phyloP scores from a whole-genome alignment of 2,329 filamentous ascomycete genomes.

The Aspergillus candidus region DNA sequence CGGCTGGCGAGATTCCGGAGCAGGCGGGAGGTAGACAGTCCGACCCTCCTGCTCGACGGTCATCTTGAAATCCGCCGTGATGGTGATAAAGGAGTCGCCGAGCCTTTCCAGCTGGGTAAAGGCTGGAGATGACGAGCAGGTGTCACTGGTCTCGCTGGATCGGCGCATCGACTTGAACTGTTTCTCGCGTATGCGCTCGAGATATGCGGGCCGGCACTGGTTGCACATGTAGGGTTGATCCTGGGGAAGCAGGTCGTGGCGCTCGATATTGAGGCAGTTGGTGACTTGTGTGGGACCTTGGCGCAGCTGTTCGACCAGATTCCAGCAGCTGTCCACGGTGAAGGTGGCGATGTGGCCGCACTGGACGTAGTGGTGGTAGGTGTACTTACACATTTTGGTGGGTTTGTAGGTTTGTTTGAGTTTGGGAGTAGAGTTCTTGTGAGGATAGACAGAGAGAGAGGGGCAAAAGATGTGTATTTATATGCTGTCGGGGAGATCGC shows the following conservation, averaged over 20 bases:
- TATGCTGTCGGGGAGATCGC: too few relatives aligned
- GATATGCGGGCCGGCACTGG: conserved; percentile 12
- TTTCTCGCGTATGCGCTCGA: neutral
- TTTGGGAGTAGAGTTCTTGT: neutral
- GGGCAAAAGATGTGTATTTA: too few relatives aligned
- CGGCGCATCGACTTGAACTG: neutral
- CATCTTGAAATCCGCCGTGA: too few relatives aligned
- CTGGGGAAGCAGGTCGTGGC: conserved; percentile 10
- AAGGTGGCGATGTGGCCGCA: conserved; percentile 26
- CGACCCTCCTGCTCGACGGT: too few relatives aligned
- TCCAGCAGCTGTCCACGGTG: conserved; percentile 18
- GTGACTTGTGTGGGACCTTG: neutral
- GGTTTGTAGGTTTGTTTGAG: neutral
- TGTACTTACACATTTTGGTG: conserved; percentile 20
- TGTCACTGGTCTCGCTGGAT: neutral
- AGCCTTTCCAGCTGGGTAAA: too few relatives aligned
- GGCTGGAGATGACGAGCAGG: too few relatives aligned
- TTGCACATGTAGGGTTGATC: conserved; percentile 4
- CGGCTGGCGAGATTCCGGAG: too few relatives aligned
- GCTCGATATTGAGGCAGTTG: conserved; percentile 2
- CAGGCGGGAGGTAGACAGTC: too few relatives aligned
- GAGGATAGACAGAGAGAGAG: too few relatives aligned
- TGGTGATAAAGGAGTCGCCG: too few relatives aligned
- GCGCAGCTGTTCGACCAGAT: conserved; percentile 18
- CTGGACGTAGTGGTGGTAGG: conserved; percentile 21